Percentiles rank a stretch among this genome's conserved stretches.
These are phyloP conservation scores for Vachellia collinsii DNA, from an alignment of 306 rosid species.

Conservation along the genomic window DNA sequence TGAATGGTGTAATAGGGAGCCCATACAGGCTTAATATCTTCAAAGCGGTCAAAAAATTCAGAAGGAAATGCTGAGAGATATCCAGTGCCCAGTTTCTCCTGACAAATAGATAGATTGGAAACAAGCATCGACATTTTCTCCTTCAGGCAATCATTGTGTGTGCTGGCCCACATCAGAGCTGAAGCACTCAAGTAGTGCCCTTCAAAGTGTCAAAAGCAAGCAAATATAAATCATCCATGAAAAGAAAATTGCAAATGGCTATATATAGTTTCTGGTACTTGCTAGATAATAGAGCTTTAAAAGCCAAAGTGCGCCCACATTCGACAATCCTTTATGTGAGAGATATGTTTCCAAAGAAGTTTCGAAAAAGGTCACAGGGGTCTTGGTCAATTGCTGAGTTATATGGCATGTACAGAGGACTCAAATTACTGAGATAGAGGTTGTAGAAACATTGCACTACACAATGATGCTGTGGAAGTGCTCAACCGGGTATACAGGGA, in stretches of 20 bases:
- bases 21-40: slow-evolving; percentile 60
- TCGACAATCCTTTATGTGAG: background rate
- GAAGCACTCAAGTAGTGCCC: slow-evolving; percentile 81
- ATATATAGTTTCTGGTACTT: slow-evolving; percentile 1
- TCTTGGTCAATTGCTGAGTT: too few relatives aligned
- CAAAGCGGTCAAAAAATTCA: slow-evolving; percentile 63
- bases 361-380: too few relatives aligned
- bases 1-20: slow-evolving; percentile 86
- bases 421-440: too few relatives aligned
- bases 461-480: too few relatives aligned
- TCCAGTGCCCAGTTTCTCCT: slow-evolving; percentile 59
- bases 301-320: background rate
- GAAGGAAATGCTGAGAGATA: slow-evolving; percentile 80
- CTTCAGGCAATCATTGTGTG: slow-evolving; percentile 51
- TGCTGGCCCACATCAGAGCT: slow-evolving; percentile 76
- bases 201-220: slow-evolving; percentile 47
- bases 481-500: too few relatives aligned
- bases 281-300: background rate
- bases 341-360: background rate
- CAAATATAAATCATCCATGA: slow-evolving; percentile 15
- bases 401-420: too few relatives aligned
- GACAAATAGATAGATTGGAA: slow-evolving; percentile 53
- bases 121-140: slow-evolving; percentile 61
- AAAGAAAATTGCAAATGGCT: slow-evolving; percentile 26
- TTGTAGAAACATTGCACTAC: too few relatives aligned